These are phyloP conservation scores for Pseudogymnoascus sp. DNA, from an alignment of 2,329 filamentous ascomycete genomes.

Conservation along the genomic window DNA sequence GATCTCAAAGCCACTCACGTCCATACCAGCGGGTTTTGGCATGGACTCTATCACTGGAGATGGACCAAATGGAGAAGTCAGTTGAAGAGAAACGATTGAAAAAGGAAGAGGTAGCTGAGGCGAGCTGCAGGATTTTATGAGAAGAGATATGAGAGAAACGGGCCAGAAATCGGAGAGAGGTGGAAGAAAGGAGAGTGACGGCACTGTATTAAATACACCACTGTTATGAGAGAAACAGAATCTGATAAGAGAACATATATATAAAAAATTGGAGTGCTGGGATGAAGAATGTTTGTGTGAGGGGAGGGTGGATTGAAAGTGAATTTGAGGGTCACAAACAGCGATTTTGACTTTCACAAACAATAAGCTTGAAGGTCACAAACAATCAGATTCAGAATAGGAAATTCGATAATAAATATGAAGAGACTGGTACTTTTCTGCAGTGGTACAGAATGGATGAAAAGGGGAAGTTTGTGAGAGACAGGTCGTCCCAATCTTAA, in stretches of 20 bases:
- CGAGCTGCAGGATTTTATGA: background rate
- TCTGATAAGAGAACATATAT: background rate
- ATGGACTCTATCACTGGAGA: background rate
- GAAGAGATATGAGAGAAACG: background rate
- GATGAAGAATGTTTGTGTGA: background rate
- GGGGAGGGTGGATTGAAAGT: background rate
- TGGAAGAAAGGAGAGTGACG: background rate
- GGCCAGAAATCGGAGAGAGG: background rate
- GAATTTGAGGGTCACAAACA: background rate
- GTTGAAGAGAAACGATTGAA: background rate
- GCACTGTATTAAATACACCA: background rate
- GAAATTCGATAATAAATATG: background rate
- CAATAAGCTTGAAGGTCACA: background rate
- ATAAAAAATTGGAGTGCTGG: background rate
- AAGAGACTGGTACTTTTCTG: background rate
- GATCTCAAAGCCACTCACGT: background rate
- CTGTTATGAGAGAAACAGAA: background rate
- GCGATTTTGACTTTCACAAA: too few species aligned
- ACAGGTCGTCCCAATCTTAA: too few species aligned
- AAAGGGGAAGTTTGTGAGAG: background rate
- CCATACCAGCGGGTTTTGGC: too few species aligned
- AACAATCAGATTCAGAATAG: background rate
- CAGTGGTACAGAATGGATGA: background rate
- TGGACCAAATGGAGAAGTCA: background rate
- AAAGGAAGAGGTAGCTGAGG: background rate